Percentiles rank a stretch among this genome's conserved stretches.
Conservation (phyloP, 1,284 basidiomycete genomes). For the Salmacisia buchloeana region DNA sequence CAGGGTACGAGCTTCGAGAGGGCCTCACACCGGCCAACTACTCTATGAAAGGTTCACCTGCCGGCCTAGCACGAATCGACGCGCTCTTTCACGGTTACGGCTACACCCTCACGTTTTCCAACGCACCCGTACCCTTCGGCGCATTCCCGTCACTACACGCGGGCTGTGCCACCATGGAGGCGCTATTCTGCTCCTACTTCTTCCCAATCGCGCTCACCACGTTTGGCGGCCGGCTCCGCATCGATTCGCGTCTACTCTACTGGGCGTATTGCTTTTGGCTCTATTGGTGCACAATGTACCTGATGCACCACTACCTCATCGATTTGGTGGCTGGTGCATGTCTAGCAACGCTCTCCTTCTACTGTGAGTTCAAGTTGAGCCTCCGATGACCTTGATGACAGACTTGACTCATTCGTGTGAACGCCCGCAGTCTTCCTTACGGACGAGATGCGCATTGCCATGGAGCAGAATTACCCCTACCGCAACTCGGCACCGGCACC, state of each 20-base stretch:
- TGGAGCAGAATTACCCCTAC: constrained; percentile 36
- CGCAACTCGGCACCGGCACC: constrained; percentile 28
- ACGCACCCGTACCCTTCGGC: constrained; percentile 89
- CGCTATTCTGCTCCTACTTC: constrained; percentile 88
- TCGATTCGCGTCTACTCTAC: constrained; percentile 57
- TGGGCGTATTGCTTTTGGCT: constrained; percentile 83
- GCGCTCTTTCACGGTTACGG: constrained; percentile 70
- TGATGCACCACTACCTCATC: constrained; percentile 73
- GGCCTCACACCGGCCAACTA: constrained; percentile 93
- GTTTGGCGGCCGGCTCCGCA: constrained; percentile 22
- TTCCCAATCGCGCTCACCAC: constrained; percentile 61
- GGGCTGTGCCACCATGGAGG: constrained; percentile 83
- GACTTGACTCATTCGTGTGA: too few relatives aligned
- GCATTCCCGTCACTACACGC: constrained; percentile 93
- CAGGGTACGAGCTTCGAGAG: constrained; percentile 96
- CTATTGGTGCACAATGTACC: constrained; percentile 91
- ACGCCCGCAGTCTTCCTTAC: constrained; percentile 32
- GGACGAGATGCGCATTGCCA: constrained; percentile 35
- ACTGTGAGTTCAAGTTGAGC: too few relatives aligned
- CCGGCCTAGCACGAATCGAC: constrained; percentile 88
- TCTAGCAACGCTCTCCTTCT: constrained; percentile 80
- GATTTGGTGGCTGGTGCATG: constrained; percentile 92
- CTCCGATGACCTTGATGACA: too few relatives aligned
- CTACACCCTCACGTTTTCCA: constrained; percentile 79
- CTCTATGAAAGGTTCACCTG: constrained; percentile 77